Base-by-base conservation (phyloP, 1,284 basidiomycete genomes). In the Rhodotorula glutinis region DNA sequence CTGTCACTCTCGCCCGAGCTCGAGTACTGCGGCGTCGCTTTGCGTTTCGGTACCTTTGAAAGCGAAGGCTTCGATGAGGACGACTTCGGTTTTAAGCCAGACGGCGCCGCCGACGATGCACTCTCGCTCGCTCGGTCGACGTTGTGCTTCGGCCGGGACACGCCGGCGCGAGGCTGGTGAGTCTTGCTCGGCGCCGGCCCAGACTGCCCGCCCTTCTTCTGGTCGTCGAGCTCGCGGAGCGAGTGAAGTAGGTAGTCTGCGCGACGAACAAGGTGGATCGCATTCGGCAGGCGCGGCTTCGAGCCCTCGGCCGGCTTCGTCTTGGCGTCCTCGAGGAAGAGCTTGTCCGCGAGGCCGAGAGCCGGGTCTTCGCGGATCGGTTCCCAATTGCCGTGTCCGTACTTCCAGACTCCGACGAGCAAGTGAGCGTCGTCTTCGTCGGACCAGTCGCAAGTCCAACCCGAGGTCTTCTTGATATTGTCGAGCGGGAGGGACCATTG, bases 381-480 rank as follows among this genome's bases (percentile, higher is more conserved):
- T 77, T 98, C 96, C 96, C 96, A 99, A 73, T 90, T 91, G 25
- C 94, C 94, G 77, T 98, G 96, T 30, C 96, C 96, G 75, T 98
- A 90, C 57, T 89, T 79, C 83, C 86, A 98, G 25, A 96, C 91
- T 40, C 96, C 96, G 59, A 98, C 87, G 30, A 98, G 84, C 19
- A 99, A 84, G 85, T 92, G 91, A 3, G 93, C 88, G 79, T 99
- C 96, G 71, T 98, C 92, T 69, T 87, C 86, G 41, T 88, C 85
- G n/a, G 86, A 87, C 96, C 96, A 99, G 49, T 88, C 65, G 92
- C 92, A 53, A 90, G 91, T 94, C 73, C 95, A 98, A 76, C 94
- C 94, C 69, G 92, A 85, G 7, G 92, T 96, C 40, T 92, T 89
- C 67, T 95, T 88, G 72, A 97, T 89, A 77, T 90, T 91, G 63